phyloP scores from a whole-genome alignment of 768 basidiomycete genomes.

The Gymnopilus junonius region DNA sequence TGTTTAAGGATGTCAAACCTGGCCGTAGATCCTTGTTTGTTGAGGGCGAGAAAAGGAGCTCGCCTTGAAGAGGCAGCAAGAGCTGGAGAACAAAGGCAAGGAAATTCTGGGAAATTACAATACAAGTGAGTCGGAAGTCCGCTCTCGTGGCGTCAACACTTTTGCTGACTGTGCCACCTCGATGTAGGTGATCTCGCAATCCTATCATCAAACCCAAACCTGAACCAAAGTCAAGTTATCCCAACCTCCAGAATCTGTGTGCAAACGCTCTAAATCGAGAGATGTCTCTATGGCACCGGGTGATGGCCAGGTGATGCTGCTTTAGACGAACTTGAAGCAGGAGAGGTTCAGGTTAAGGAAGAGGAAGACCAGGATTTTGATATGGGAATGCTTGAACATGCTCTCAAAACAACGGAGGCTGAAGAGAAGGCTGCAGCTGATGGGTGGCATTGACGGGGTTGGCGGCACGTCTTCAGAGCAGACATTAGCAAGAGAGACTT shows the following conservation, averaged over 20 bases:
- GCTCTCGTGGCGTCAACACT: background rate
- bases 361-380: conserved; percentile 73
- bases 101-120: conserved; percentile 78
- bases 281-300: conserved; percentile 62
- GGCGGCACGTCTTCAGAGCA: conserved; percentile 82
- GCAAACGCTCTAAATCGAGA: conserved; percentile 44
- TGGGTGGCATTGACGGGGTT: conserved; percentile 33
- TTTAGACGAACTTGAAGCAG: conserved; percentile 80
- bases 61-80: conserved; percentile 79
- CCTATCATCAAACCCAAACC: conserved; percentile 54
- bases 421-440: conserved; percentile 28
- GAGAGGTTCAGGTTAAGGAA: conserved; percentile 78
- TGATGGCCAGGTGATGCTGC: conserved; percentile 65
- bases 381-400: conserved; percentile 74
- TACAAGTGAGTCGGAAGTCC: conserved; percentile 68
- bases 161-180: background rate
- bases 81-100: conserved; percentile 86
- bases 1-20: conserved; percentile 21
- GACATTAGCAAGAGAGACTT: too few species aligned
- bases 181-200: conserved; percentile 77
- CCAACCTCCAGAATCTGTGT: conserved; percentile 7
- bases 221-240: conserved; percentile 39
- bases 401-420: conserved; percentile 51
- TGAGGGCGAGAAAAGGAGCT: conserved; percentile 90
- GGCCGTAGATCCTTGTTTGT: too few species aligned